These are phyloP conservation scores for Ulmus americana DNA, from an alignment of 331 rosid species.

Conservation along the genomic window DNA sequence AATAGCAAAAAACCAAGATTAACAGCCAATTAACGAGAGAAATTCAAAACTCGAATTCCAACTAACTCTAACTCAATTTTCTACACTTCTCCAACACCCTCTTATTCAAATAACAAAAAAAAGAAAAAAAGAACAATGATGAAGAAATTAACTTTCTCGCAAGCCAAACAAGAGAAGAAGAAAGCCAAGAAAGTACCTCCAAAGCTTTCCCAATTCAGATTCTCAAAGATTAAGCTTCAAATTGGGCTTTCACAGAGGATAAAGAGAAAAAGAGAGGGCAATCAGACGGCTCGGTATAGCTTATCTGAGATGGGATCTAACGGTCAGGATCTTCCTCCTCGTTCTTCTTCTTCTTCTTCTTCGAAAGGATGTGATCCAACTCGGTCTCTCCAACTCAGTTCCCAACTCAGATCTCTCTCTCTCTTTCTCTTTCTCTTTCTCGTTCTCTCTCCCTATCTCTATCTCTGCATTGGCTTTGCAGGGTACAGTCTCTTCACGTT, in stretches of 20 bases:
- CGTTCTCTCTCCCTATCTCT: not conserved
- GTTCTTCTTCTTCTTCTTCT: constrained; percentile 27
- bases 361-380: constrained; percentile 35
- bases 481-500: constrained; percentile 27
- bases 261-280: constrained; percentile 9
- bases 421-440: constrained; percentile 4
- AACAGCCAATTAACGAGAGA: constrained; percentile 5
- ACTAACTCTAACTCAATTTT: constrained; percentile 7
- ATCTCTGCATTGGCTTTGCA: constrained; percentile 12
- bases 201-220: not conserved
- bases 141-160: not conserved
- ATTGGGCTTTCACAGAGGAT: constrained; percentile 9
- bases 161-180: not conserved
- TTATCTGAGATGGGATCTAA: constrained; percentile 45
- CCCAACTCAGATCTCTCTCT: constrained; percentile 30
- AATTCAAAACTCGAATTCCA: not conserved
- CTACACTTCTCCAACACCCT: constrained; percentile 7
- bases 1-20: constrained; percentile 10
- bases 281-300: constrained; percentile 48
- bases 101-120: not conserved
- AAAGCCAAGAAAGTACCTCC: constrained; percentile 40
- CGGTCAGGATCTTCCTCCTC: constrained; percentile 41
- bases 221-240: constrained; percentile 29
- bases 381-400: constrained; percentile 41
- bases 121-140: constrained; percentile 4